Evolutionary conservation across 1,284 basidiomycete genomes (phyloP), one percentile per base, ranked within the genome.

Genomic region (Heterobasidion parviporum): DNA sequence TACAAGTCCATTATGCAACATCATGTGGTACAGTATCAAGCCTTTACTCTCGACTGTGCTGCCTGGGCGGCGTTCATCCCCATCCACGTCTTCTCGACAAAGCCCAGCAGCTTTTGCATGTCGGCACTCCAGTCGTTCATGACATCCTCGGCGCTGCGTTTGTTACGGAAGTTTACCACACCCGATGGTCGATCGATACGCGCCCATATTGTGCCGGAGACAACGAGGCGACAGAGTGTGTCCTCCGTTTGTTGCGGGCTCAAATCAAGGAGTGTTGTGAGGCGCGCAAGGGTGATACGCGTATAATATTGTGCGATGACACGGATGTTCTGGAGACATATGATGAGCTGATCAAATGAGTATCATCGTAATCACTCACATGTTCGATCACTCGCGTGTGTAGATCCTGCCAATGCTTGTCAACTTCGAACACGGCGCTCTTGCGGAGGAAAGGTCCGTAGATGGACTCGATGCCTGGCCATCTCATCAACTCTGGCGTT

Each of bases 81-180:
- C 89, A 92, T 92, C 89, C 89, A 92, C 7, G 88, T 87, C 77
- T 92, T 92, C 72, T 92, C 89, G 6, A 88, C 87, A 12, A 90
- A 70, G 16, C 85, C 80, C 44, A 92, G 73, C 65, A 99, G 74
- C 71, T 90, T 94, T 67, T 89, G 87, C 81, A 99, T 92, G 67
- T 99, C 95, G 20, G 83, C 88, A 70, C 90, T 94, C 97, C 97
- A 99, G 59, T 89, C 89, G 66, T 99, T 99, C 81, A 99, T 87
- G 6, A 92, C 86, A 66, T 94, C 92, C 67, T 96, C 94, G 2
- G 89, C 82, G 59, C 80, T 87, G 67, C 78, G 78, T 71, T 84
- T 86, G 64, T 77, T 82, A 62, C 83, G 83, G 77, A 99, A 99
- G 65, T 79, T 88, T 56, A 99, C 85, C 56, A 98, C 80, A 0